Base-by-base conservation (phyloP, 2,329 filamentous ascomycete species). In the Didymella exigua region DNA sequence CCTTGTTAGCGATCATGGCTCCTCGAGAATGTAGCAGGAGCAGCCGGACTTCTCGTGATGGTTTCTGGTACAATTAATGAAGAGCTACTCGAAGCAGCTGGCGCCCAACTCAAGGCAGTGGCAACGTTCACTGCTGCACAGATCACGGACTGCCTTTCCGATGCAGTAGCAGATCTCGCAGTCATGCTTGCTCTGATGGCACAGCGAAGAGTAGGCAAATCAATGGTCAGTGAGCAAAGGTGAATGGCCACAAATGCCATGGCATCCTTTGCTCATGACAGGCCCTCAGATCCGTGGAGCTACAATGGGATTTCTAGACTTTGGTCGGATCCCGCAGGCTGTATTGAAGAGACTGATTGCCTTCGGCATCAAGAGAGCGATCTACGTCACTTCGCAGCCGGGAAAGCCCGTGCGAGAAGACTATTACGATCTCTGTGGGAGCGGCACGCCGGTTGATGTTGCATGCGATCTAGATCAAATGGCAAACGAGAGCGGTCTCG, bases 171-270 rank as follows among this genome's bases (percentile, higher is more conserved):
- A 19, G 70, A 71, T 30, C 54, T 71, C 1, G 64, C 67, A 0
- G 54, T 70, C 31, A 70, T 71, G 69, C 61, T 72, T 2, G 68
- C 62, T n/a, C 47, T 71, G 6, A 72, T 72, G 68, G 67, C 68
- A 8, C 68, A 72, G 34, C 42, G 68, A 53, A 58, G 67, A 57
- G 68, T 52, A 8, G 68, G 68, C 14, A 68, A 71, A 40, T 59
- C 65, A 0, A 68, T 70, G 47, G 37, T 51, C 4, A 31, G 68
- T 71, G 4, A 33, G 54, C 23, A 60, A 49, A 10, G 68, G 68
- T 16, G 55, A 70, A 27, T 72, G 66, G 69, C 62, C 67, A 5
- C 59, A 69, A 8, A 71, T 67, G 63, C 67, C 70, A 0, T 72
- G 67, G 69, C 60, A 68, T 48, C 68, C 68, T 2, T 46, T 68